Evolutionary conservation across 2,329 filamentous ascomycete genomes (phyloP).

Genomic region (Clarireedia homoeocarpa): DNA sequence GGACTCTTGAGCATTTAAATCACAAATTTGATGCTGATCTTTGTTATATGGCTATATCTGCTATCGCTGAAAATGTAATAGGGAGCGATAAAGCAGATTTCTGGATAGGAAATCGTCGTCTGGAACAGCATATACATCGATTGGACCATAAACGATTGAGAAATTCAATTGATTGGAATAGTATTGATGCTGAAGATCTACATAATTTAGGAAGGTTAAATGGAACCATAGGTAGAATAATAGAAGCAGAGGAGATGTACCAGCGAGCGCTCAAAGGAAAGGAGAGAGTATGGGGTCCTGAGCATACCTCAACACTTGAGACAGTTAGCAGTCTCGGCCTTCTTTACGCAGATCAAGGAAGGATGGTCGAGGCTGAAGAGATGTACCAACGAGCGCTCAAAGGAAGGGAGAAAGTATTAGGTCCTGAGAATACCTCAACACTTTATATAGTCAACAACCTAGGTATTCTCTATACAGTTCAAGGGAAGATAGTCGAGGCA

Average conservation of each 20-base stretch:
- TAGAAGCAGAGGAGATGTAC: background rate
- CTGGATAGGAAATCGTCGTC: background rate
- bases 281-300: background rate
- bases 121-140: background rate
- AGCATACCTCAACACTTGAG: slow-evolving; percentile 1
- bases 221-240: background rate
- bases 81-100: background rate
- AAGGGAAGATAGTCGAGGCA: too few species aligned
- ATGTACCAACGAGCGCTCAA: background rate
- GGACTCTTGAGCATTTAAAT: background rate
- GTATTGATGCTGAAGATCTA: background rate
- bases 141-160: background rate
- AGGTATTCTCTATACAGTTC: too few species aligned
- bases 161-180: background rate
- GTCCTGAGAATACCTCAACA: too few species aligned
- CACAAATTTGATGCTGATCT: background rate
- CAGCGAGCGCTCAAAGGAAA: background rate
- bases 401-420: too few species aligned
- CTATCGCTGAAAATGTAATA: background rate
- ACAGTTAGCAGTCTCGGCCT: background rate
- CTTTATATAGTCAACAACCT: too few species aligned
- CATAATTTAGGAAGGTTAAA: background rate
- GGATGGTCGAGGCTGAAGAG: background rate
- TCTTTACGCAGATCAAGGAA: background rate
- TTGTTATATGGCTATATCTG: background rate